Base-by-base conservation (phyloP, 2,329 filamentous ascomycete species). In the Epichloe uncinata region DNA sequence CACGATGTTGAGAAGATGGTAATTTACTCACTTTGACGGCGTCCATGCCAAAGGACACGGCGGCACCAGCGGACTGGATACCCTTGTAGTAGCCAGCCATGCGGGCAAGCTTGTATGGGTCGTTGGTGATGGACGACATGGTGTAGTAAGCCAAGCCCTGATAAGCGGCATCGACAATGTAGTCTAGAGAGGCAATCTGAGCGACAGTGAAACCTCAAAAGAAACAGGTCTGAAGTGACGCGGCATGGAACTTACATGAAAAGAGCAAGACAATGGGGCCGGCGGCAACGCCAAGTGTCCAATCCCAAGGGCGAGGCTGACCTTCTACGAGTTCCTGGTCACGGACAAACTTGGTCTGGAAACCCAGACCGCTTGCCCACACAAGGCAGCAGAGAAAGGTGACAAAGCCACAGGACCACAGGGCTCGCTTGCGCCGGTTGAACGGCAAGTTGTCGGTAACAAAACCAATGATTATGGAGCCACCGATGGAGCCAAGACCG, bases 71-170 rank as follows among this genome's bases (percentile, higher is more conserved):
- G n/a, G n/a, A n/a, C n/a, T n/a, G n/a, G n/a, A n/a, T n/a, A n/a
- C n/a, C 84, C 67, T 89, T 89, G 73, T 89, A 89, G 70, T 87
- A 89, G 47, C 82, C 84, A 16, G 82, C 82, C 62, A 84, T 86
- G 65, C 86, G 85, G 61, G 84, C 84, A 35, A 85, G 73, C 61
- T 83, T 85, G 61, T 83, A 81, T 49, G 78, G 73, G 62, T 85
- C 85, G 69, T 87, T 87, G 54, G 80, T 81, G 42, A 87, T 68
- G n/a, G n/a, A n/a, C n/a, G 82, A 74, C 81, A 87, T 86, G 66
- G 79, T 80, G 71, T 87, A 87, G 57, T 80, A 78, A 42, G 79
- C 76, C n/a, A 72, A 69, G 58, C 87, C 87, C 46, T 62, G 60
- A 45, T 53, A 62, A 4, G 58, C 50, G 8, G 58, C 57, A 38